Evolutionary conservation across 2,329 filamentous ascomycete genomes (phyloP).

Genomic region (Fusarium albosuccineum): DNA sequence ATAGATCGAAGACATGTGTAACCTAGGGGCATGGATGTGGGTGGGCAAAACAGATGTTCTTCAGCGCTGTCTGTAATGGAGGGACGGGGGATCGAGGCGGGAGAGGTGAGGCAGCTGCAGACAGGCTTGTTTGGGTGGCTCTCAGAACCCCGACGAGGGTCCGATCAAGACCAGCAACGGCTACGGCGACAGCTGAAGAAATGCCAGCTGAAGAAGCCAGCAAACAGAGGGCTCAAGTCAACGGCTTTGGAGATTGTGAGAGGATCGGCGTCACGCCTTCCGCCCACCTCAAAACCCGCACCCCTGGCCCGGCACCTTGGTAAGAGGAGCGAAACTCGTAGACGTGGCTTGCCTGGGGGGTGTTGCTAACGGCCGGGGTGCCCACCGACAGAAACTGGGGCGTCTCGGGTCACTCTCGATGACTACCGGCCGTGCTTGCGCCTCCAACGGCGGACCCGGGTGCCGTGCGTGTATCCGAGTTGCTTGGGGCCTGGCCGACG

Average conservation of each 20-base stretch:
- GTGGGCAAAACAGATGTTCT: neutral
- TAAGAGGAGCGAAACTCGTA: slow-evolving; percentile 38
- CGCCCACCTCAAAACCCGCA: slow-evolving; percentile 35
- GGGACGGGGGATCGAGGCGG: slow-evolving; percentile 9
- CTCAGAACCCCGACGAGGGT: slow-evolving; percentile 31
- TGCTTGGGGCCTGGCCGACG: slow-evolving; percentile 26
- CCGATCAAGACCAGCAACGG: slow-evolving; percentile 14
- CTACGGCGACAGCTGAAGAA: slow-evolving; percentile 22
- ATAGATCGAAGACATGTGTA: no score
- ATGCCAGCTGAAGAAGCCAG: slow-evolving; percentile 3
- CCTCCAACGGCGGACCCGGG: slow-evolving; percentile 18
- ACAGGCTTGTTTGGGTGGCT: slow-evolving; percentile 38
- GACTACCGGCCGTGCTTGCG: slow-evolving; percentile 33
- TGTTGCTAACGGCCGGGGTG: slow-evolving; percentile 32
- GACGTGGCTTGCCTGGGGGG: slow-evolving; percentile 46
- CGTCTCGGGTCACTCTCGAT: slow-evolving; percentile 34
- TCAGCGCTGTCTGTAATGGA: slow-evolving; percentile 16
- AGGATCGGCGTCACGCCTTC: slow-evolving; percentile 44
- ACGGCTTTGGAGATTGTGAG: slow-evolving; percentile 42
- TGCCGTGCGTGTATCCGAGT: slow-evolving; percentile 41
- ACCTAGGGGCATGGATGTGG: neutral
- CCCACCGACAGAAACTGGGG: slow-evolving; percentile 35
- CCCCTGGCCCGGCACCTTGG: slow-evolving; percentile 46
- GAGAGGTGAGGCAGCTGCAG: slow-evolving; percentile 30
- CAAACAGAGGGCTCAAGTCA: slow-evolving; percentile 33